These are phyloP conservation scores for Sutorius australiensis DNA, from an alignment of 768 basidiomycete species.

Conservation along the genomic window DNA sequence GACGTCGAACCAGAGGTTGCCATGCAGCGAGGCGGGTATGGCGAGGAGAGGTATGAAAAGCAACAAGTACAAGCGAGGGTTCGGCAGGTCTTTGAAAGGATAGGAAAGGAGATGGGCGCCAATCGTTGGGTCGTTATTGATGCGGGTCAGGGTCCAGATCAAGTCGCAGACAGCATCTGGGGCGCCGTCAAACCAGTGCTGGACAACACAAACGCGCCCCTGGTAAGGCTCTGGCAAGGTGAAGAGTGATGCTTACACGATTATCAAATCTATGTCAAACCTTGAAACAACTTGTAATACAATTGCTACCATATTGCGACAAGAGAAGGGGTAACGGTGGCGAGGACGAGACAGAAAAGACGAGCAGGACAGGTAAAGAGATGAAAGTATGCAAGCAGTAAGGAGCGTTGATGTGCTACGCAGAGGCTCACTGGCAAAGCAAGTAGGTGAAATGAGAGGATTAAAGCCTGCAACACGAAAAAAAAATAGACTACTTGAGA, in stretches of 20 bases:
- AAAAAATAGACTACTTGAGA: conserved; percentile 17
- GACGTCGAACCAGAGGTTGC: conserved; percentile 73
- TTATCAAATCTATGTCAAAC: conserved; percentile 5
- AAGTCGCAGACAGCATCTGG: conserved; percentile 58
- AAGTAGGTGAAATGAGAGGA: conserved; percentile 11
- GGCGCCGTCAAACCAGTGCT: conserved; percentile 40
- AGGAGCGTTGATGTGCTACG: conserved; percentile 9
- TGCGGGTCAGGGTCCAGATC: conserved; percentile 48
- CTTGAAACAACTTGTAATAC: conserved; percentile 20
- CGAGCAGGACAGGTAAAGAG: conserved; percentile 3
- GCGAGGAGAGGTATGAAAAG: conserved; percentile 84
- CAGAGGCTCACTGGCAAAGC: conserved; percentile 5
- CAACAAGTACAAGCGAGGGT: conserved; percentile 71
- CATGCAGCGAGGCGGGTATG: conserved; percentile 70
- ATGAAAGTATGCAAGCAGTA: conserved; percentile 8
- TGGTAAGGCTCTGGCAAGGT: conserved; percentile 51
- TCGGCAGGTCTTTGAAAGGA: conserved; percentile 51
- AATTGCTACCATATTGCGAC: conserved; percentile 24
- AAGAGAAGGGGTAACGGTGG: conserved; percentile 18
- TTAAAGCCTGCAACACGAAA: conserved; percentile 10
- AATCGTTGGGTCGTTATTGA: conserved; percentile 56
- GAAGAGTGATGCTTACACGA: not conserved
- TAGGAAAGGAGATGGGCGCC: conserved; percentile 49
- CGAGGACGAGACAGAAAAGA: conserved; percentile 8
- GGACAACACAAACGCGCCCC: conserved; percentile 35